Base-by-base conservation (phyloP, 2,329 filamentous ascomycete species). In the Fonsecaea erecta region DNA sequence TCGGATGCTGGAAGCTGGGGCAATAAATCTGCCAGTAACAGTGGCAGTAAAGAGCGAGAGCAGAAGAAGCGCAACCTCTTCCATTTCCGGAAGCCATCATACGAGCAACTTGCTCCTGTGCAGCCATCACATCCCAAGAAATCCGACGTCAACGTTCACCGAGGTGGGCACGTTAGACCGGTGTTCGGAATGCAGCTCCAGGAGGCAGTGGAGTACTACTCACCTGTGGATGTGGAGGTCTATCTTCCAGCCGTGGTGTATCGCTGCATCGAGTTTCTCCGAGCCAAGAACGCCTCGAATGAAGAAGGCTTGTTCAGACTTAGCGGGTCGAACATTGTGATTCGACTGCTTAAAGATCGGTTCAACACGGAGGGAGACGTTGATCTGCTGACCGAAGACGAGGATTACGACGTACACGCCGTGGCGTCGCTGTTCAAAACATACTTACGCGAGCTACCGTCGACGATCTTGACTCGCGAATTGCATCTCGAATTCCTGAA, bases 261-360 rank as follows among this genome's bases (percentile, higher is more conserved):
- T 79, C 89, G 95, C 63, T 97, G 93, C 75, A 91, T 99, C 67
- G 92, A 98, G 76, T 99, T 97, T 76, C 84, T 99, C 18, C 90
- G 92, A 70, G 85, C 87, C 6, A 93, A 93, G 80, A 87, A 91
- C 68, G 95, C 93, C 11, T 84, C 90, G 54, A 84, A 83, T 5
- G 95, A 99, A 76, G 95, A 99, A 77, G 95, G 95, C 51, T 97
- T 99, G 48, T 99, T 99, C 83, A 88, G 95, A 58, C 83, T 99
- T 48, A 98, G 93, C 76, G 95, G 95, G n/a, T 98, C 94, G 0
- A 98, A 97, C 74, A 86, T 96, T 61, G 89, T 97, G 56, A 96
- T 99, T 79, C 96, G 94, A 77, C 88, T 88, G 63, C 84, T 99
- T 51, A 90, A 91, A 67, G 94, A 98, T 75, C 89, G 93, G 1